Evolutionary conservation across 2,329 filamentous ascomycete species (phyloP).

Genomic region (Pyricularia pennisetigena): DNA sequence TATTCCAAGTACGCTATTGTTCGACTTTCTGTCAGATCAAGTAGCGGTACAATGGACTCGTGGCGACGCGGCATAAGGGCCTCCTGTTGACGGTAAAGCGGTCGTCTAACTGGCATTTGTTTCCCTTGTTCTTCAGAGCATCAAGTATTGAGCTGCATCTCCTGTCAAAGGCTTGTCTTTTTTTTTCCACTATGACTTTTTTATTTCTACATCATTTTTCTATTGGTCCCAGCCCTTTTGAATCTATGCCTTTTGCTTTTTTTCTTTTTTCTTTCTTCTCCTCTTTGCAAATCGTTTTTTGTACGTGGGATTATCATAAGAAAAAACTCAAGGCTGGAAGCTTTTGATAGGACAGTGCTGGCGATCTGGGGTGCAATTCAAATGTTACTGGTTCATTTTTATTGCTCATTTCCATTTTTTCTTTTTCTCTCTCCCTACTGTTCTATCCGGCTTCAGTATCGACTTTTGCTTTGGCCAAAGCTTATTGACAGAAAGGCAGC

Average conservation of each 20-base stretch:
- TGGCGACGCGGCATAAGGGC: not conserved
- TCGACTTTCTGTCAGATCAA: not conserved
- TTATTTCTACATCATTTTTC: not conserved
- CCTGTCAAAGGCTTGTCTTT: not conserved
- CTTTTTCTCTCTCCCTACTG: not conserved
- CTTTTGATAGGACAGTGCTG: conserved; percentile 35
- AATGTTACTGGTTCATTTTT: conserved; percentile 18
- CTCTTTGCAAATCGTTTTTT: not conserved
- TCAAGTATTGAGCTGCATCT: not conserved
- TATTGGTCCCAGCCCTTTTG: not conserved
- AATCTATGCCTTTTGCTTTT: not conserved
- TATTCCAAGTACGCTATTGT: not conserved
- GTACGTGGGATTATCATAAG: conserved; percentile 16
- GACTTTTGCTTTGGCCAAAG: not conserved
- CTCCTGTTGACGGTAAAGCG: not conserved
- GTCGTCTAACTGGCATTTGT: conserved; percentile 6
- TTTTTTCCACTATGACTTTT: not conserved
- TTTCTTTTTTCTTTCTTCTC: not conserved
- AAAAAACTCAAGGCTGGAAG: conserved; percentile 17
- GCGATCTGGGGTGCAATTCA: conserved; percentile 41
- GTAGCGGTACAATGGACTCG: not conserved
- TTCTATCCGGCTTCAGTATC: not conserved
- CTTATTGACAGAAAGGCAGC: not conserved
- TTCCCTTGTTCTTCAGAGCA: conserved; percentile 1
- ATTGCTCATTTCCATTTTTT: conserved; percentile 1